Evolutionary conservation across 2,329 filamentous ascomycete species (phyloP).

Genomic region (Zalaria obscura): DNA sequence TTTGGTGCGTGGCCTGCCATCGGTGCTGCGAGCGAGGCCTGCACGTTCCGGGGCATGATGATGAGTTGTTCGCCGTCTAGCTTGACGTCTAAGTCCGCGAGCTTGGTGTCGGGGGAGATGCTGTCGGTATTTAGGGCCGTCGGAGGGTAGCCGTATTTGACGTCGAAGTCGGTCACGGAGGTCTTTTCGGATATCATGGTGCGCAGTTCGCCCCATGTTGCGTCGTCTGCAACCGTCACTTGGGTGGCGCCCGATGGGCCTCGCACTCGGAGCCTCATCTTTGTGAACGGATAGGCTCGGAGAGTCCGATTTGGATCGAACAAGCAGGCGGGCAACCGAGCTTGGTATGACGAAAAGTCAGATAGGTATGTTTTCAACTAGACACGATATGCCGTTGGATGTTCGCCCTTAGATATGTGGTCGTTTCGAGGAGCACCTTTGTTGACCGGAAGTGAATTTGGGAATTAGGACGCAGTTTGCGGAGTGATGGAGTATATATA

Average conservation of each 20-base stretch:
- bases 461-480: too few species aligned
- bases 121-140: constrained; percentile 49
- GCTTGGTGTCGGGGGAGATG: constrained; percentile 34
- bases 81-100: constrained; percentile 43
- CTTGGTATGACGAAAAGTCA: too few species aligned
- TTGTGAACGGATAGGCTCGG: constrained; percentile 4
- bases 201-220: constrained; percentile 49
- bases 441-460: too few species aligned
- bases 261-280: constrained; percentile 63
- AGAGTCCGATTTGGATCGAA: too few species aligned
- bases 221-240: constrained; percentile 52
- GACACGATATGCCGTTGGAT: too few species aligned
- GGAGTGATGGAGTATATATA: too few species aligned
- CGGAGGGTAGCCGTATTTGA: constrained; percentile 79
- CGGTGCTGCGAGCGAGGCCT: constrained; percentile 19
- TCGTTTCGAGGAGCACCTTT: too few species aligned
- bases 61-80: constrained; percentile 57
- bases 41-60: constrained; percentile 35
- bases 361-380: too few species aligned
- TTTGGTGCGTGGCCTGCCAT: constrained; percentile 11
- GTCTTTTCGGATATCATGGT: constrained; percentile 49
- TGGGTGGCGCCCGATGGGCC: constrained; percentile 60
- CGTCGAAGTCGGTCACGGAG: constrained; percentile 49
- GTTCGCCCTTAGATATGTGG: too few species aligned
- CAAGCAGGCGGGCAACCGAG: too few species aligned